phyloP scores from a whole-genome alignment of 2,329 filamentous ascomycete species.

The Rhinocladiella similis region DNA sequence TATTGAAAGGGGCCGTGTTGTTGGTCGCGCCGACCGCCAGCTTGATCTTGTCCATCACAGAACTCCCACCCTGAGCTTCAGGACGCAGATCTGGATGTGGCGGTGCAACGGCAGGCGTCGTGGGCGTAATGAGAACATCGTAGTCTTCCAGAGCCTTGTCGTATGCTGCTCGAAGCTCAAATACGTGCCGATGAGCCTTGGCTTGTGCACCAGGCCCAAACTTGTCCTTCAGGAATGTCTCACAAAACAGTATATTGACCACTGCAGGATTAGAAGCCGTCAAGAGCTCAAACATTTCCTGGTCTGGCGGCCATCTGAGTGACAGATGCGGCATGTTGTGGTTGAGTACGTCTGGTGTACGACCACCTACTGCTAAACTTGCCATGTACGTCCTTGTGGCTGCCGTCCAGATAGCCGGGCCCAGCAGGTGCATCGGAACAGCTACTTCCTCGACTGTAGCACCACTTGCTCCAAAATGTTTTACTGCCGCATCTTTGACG shows the following conservation, averaged over 20 bases:
- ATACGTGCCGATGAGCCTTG: conserved; percentile 50
- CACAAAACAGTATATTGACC: conserved; percentile 46
- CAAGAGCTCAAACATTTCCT: conserved; percentile 47
- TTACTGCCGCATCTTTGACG: conserved; percentile 39
- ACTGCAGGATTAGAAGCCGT: conserved; percentile 48
- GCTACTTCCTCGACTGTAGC: conserved; percentile 48
- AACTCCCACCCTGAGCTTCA: conserved; percentile 29
- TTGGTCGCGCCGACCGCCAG: conserved; percentile 47
- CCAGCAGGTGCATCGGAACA: conserved; percentile 49
- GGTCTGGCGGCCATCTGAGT: conserved; percentile 38
- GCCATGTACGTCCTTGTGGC: conserved; percentile 37
- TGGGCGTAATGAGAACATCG: conserved; percentile 53
- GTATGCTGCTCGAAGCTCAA: conserved; percentile 50
- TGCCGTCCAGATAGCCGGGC: conserved; percentile 52
- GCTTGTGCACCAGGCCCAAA: conserved; percentile 38
- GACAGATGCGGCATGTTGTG: conserved; percentile 35
- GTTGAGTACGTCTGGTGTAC: conserved; percentile 35
- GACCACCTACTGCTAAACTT: conserved; percentile 33
- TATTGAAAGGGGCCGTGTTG: conserved; percentile 52
- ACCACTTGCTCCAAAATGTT: conserved; percentile 43
- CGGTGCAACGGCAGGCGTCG: conserved; percentile 47
- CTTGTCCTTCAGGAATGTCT: conserved; percentile 33
- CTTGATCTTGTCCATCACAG: conserved; percentile 43
- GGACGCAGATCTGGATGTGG: conserved; percentile 38
- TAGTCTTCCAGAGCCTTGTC: conserved; percentile 44